Evolutionary conservation across 2,329 filamentous ascomycete genomes (phyloP), one percentile per base, ranked within the genome.

Genomic region (Periconia macrospinosa): DNA sequence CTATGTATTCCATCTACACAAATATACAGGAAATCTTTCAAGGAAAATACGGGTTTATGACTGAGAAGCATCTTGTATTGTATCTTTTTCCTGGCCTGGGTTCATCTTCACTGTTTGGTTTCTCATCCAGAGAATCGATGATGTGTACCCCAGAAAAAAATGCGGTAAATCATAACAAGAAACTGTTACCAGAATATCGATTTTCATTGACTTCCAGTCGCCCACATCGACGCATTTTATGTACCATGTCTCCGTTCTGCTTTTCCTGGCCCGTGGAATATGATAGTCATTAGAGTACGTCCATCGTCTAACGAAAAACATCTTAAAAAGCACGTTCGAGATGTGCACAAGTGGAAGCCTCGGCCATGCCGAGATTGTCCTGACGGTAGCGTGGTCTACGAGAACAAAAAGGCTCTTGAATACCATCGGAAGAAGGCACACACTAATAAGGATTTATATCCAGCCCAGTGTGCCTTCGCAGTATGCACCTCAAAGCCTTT

Each of bases 21-120:
- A 79, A 79, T 56, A 75, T 80, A 65, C 76, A 79, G 57, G 71
- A 73, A 17, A 79, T 80, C 52, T 80, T 77, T 54, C 60, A 69
- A 18, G 72, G 70, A 47, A 54, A 66, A 10, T 80, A 79, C 54
- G 74, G 74, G 52, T 79, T 79, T 61, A 72, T 60, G 47, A 80
- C 76, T 2, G 76, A 78, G 53, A 72, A 79, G 58, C 76, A 79
- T 18, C 77, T 77, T 1, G 62, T 79, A 1, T 58, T 78, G 2
- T 80, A 79, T 55, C 72, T 80, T 0, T 76, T 75, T 1, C 77
- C 75, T 5, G 77, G 77, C 0, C 54, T 75, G 0, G 77, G 1
- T 79, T 78, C 54, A 57, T 80, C 1, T 68, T 73, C 42, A 72
- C 75, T 7, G 75, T 79, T 19, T 76, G 74, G 69, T 77, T 80